These are phyloP conservation scores for Pseudogymnoascus sp. DNA, from an alignment of 2,329 filamentous ascomycete genomes.

Conservation along the genomic window DNA sequence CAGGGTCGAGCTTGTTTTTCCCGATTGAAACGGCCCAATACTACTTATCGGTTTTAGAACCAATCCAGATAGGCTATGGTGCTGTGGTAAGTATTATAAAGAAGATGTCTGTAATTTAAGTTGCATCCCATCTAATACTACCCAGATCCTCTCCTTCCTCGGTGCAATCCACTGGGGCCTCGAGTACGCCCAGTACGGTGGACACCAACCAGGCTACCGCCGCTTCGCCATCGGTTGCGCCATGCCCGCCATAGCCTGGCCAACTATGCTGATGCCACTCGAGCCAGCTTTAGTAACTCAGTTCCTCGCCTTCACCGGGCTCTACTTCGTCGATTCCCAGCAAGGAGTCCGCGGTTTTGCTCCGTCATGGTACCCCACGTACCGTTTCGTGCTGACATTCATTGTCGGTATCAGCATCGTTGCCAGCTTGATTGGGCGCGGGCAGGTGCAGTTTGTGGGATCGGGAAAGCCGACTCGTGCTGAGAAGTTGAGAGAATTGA, in stretches of 20 bases:
- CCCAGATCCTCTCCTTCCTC: constrained; percentile 81
- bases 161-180: constrained; percentile 91
- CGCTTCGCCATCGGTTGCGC: constrained; percentile 79
- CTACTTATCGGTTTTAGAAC: constrained; percentile 69
- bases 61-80: constrained; percentile 83
- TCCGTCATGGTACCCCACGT: constrained; percentile 78
- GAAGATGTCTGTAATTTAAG: constrained; percentile 7
- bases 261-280: constrained; percentile 74
- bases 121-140: neutral
- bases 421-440: constrained; percentile 71
- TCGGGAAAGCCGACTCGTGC: neutral
- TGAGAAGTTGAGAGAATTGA: neutral
- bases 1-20: constrained; percentile 58
- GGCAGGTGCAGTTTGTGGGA: constrained; percentile 50
- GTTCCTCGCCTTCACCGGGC: constrained; percentile 74
- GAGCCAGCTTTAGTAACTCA: constrained; percentile 82
- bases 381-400: constrained; percentile 88
- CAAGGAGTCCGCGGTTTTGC: constrained; percentile 70
- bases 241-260: constrained; percentile 79
- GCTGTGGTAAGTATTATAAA: constrained; percentile 57
- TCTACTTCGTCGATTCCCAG: constrained; percentile 78
- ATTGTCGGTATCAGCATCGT: constrained; percentile 79
- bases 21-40: constrained; percentile 62
- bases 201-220: constrained; percentile 63
- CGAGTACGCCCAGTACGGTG: constrained; percentile 67